phyloP scores from a whole-genome alignment of 768 basidiomycete genomes.

The Paxillus rubicundulus region DNA sequence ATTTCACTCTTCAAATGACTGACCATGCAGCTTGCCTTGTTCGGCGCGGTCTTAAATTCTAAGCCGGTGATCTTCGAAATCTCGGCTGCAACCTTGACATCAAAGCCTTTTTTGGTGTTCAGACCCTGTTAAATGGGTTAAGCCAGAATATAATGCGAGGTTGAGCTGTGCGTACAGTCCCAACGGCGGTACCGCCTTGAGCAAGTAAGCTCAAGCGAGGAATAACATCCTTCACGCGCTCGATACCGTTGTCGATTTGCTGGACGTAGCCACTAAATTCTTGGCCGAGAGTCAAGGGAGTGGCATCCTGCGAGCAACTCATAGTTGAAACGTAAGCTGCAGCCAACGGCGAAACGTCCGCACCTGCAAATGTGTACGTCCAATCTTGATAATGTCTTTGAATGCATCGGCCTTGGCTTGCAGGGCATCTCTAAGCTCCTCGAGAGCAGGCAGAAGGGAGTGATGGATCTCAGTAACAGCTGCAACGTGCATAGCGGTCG shows the following conservation, averaged over 20 bases:
- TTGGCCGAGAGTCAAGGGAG: conserved; percentile 95
- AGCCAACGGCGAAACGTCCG: not conserved
- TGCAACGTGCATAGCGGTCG: conserved; percentile 98
- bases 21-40: conserved; percentile 64
- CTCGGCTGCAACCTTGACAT: conserved; percentile 89
- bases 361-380: conserved; percentile 92
- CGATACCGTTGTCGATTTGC: conserved; percentile 89
- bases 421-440: conserved; percentile 79
- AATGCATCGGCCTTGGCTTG: conserved; percentile 81
- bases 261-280: conserved; percentile 99
- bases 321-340: not conserved
- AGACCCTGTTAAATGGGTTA: conserved; percentile 60
- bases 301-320: conserved; percentile 71
- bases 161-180: conserved; percentile 64
- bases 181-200: conserved; percentile 98
- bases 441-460: conserved; percentile 81
- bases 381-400: conserved; percentile 95
- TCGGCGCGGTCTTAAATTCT: conserved; percentile 93
- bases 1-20: not conserved
- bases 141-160: conserved; percentile 3
- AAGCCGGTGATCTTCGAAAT: conserved; percentile 89
- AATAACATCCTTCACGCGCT: conserved; percentile 73
- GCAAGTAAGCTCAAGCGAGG: conserved; percentile 88
- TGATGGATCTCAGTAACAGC: conserved; percentile 85
- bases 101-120: conserved; percentile 96